These are phyloP conservation scores for Carnegiea gigantea DNA, from an alignment of 179 eudicot species.

Conservation along the genomic window DNA sequence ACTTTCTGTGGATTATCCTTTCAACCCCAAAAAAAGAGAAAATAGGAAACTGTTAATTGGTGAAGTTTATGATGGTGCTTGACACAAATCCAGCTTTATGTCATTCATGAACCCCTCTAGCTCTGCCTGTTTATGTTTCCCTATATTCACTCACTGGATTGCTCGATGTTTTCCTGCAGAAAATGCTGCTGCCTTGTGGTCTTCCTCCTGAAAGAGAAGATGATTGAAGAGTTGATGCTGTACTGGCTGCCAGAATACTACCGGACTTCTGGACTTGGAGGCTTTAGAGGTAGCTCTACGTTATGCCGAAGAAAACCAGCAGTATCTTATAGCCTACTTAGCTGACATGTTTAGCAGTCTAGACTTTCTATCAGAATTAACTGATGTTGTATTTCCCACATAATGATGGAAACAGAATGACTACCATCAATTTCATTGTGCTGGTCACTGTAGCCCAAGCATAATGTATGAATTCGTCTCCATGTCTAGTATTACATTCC, in stretches of 20 bases:
- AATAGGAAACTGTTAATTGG: not conserved
- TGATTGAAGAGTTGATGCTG: not conserved
- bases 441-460: too few species aligned
- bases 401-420: not conserved
- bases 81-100: not conserved
- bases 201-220: slow-evolving; percentile 18
- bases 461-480: too few species aligned
- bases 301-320: not conserved
- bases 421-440: not conserved
- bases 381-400: not conserved
- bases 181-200: slow-evolving; percentile 15
- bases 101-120: not conserved
- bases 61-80: not conserved
- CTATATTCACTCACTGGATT: not conserved
- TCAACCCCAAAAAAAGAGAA: not conserved
- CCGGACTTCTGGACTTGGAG: not conserved
- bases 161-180: not conserved
- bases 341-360: not conserved
- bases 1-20: not conserved
- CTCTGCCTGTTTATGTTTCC: not conserved
- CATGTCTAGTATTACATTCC: too few species aligned
- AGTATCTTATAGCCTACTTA: not conserved
- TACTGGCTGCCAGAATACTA: not conserved
- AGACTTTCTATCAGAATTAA: not conserved
- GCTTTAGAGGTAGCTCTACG: not conserved